Conservation (phyloP, 73 alveolate species). For the Paramecium octaurelia region DNA sequence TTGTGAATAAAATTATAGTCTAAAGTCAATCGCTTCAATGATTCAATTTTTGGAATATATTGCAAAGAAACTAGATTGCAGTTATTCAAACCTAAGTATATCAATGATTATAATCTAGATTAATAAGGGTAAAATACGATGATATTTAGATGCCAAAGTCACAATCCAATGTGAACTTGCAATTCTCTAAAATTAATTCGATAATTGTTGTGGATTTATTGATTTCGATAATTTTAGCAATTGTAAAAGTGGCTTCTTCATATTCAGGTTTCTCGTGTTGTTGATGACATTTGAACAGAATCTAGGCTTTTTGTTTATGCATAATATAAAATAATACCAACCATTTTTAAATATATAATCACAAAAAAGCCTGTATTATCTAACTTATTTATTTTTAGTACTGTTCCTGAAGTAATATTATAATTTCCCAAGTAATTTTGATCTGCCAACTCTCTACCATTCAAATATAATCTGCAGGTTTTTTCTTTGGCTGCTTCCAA, state of each 20-base stretch:
- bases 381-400: not conserved
- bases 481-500: not conserved
- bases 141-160: not conserved
- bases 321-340: not conserved
- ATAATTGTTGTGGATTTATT: not conserved
- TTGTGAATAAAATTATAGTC: not conserved
- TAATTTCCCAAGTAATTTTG: conserved; percentile 1
- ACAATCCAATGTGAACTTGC: not conserved
- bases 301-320: not conserved
- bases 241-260: not conserved
- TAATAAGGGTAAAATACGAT: not conserved
- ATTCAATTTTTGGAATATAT: not conserved
- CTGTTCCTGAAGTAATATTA: not conserved
- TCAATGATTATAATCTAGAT: not conserved
- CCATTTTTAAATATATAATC: not conserved
- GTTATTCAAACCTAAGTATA: not conserved
- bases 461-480: not conserved
- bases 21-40: not conserved
- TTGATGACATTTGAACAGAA: not conserved
- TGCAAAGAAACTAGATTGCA: not conserved
- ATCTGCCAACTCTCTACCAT: conserved; percentile 16
- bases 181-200: not conserved
- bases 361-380: conserved; percentile 32
- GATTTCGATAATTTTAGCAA: not conserved
- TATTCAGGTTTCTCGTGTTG: not conserved